Percentiles rank a stretch among this genome's conserved stretches.
These are phyloP conservation scores for Erythrophleum fordii DNA, from an alignment of 306 rosid species.

Conservation along the genomic window DNA sequence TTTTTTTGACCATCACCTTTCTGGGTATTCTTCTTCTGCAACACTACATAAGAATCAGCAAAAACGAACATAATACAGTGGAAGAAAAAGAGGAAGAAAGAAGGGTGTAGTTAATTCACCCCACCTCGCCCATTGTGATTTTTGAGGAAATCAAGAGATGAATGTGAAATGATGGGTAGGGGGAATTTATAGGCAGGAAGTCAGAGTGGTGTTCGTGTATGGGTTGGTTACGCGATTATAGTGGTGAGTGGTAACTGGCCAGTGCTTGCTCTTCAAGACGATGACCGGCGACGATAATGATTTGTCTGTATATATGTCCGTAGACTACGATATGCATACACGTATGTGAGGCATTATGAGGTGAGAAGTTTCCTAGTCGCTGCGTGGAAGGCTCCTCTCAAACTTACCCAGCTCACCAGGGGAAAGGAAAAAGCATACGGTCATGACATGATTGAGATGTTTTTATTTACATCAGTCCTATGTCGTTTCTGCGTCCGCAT, in stretches of 20 bases:
- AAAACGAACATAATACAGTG: too few relatives aligned
- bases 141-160: not conserved
- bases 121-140: slow-evolving; percentile 39
- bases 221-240: not conserved
- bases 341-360: not conserved
- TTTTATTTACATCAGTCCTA: not conserved
- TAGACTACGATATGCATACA: not conserved
- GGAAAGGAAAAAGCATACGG: not conserved
- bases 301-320: too few relatives aligned
- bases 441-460: not conserved
- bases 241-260: not conserved
- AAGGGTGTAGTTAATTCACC: not conserved
- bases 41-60: not conserved
- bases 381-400: too few relatives aligned
- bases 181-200: not conserved
- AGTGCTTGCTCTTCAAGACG: not conserved
- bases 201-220: not conserved
- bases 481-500: too few relatives aligned
- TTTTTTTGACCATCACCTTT: not conserved
- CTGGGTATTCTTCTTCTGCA: slow-evolving; percentile 52
- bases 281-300: not conserved
- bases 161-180: too few relatives aligned
- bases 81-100: too few relatives aligned
- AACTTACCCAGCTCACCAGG: not conserved
- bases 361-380: not conserved